A percentile compares a stretch with the other conserved stretches of the same genome.
These are phyloP conservation scores for Fusarium siculi DNA, from an alignment of 2,329 filamentous ascomycete species.

Conservation along the genomic window DNA sequence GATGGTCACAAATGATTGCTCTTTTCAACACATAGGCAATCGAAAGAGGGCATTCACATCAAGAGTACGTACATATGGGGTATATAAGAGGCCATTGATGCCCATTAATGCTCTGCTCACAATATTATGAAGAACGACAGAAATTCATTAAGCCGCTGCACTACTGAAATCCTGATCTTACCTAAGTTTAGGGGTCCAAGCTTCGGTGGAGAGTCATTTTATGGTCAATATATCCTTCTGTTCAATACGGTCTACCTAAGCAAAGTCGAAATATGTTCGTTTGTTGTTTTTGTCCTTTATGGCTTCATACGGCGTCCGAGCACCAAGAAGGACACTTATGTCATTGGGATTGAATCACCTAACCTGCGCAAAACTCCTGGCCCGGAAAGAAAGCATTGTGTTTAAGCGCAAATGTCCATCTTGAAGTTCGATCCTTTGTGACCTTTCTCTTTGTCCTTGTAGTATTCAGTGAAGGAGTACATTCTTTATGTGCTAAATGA, in stretches of 20 bases:
- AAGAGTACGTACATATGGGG: background rate
- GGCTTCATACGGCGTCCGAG: rapidly evolving
- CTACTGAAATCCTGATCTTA: background rate
- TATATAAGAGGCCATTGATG: background rate
- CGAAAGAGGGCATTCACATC: background rate
- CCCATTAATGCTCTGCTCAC: background rate
- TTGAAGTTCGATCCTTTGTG: background rate
- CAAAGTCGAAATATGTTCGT: background rate
- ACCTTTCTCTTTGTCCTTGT: background rate
- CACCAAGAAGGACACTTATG: background rate
- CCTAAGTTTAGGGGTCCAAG: background rate
- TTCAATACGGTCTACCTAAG: background rate
- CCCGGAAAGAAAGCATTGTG: background rate
- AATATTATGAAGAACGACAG: background rate
- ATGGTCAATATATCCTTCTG: too few relatives aligned
- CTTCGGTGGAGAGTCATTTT: background rate
- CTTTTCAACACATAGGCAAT: background rate
- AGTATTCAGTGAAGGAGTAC: rapidly evolving
- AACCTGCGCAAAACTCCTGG: background rate
- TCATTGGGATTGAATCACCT: background rate
- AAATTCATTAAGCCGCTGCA: background rate
- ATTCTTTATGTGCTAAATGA: background rate
- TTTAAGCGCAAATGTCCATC: too few relatives aligned
- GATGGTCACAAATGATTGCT: background rate
- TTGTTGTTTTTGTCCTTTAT: background rate